Conservation (phyloP, 176 grass and related monocot species). For the Bromus sterilis region DNA sequence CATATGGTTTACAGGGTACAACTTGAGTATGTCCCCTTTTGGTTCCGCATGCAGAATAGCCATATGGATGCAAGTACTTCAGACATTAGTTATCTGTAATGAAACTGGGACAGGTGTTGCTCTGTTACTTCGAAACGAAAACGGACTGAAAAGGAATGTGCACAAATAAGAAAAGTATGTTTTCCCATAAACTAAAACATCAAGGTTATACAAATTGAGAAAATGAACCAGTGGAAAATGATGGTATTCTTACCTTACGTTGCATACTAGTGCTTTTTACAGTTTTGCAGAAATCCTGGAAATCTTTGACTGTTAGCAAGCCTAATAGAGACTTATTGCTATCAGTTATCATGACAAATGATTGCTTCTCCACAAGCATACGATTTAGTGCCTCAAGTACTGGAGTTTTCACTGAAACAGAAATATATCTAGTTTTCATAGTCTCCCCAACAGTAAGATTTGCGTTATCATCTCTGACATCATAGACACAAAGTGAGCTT, state of each 20-base stretch:
- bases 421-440: slow-evolving; percentile 67
- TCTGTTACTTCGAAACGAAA: not conserved
- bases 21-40: not conserved
- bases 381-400: slow-evolving; percentile 52
- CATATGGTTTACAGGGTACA: not conserved
- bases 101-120: not conserved
- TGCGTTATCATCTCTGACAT: slow-evolving; percentile 26
- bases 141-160: not conserved
- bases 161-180: not conserved
- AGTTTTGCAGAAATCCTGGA: slow-evolving; percentile 58
- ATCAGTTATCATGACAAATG: slow-evolving; percentile 55
- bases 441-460: slow-evolving; percentile 61
- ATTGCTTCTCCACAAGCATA: slow-evolving; percentile 62
- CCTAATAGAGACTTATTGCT: slow-evolving; percentile 33
- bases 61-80: not conserved
- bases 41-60: not conserved
- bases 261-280: slow-evolving; percentile 6
- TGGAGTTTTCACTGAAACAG: slow-evolving; percentile 46
- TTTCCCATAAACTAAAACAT: not conserved
- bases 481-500: slow-evolving; percentile 73
- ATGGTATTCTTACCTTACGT: slow-evolving; percentile 28
- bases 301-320: slow-evolving; percentile 57
- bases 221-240: not conserved
- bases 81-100: not conserved
- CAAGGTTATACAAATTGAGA: not conserved